Percentiles rank a stretch among this genome's conserved stretches.
phyloP scores from a whole-genome alignment of 805 yeast genomes.

The Wickerhamomyces kurtzmanii region DNA sequence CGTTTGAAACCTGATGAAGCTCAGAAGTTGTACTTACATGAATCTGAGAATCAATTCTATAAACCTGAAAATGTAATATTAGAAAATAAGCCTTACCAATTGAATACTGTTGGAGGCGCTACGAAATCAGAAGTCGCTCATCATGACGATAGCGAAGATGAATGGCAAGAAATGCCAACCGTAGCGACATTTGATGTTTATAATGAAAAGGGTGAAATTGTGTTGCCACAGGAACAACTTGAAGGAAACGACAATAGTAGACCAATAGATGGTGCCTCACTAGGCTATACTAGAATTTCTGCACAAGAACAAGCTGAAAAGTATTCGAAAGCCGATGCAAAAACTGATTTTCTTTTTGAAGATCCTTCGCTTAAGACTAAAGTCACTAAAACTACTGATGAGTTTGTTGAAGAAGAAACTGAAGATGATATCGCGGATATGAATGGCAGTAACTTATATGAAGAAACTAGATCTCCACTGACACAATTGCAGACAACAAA shows the following conservation, averaged over 20 bases:
- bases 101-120: constrained; percentile 9
- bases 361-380: constrained; percentile 1
- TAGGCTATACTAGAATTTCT: constrained; percentile 81
- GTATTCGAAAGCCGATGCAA: constrained; percentile 42
- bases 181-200: constrained; percentile 71
- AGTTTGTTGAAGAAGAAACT: constrained; percentile 24
- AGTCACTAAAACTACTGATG: constrained; percentile 13
- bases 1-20: constrained; percentile 1
- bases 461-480: constrained; percentile 30
- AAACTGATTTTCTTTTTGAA: constrained; percentile 46
- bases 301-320: constrained; percentile 79
- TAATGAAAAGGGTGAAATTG: constrained; percentile 66
- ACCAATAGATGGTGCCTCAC: constrained; percentile 29
- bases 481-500: constrained; percentile 74
- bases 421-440: constrained; percentile 22
- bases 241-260: constrained; percentile 8
- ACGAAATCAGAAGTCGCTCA: constrained; percentile 4
- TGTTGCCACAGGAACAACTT: constrained; percentile 25
- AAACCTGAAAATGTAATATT: no score
- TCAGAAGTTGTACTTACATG: no score
- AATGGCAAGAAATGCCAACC: constrained; percentile 85
- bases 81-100: constrained; percentile 9
- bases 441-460: constrained; percentile 22
- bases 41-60: no score
- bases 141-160: constrained; percentile 29